Conservation (phyloP, 805 yeast genomes). For the Metschnikowia bowlesiae region DNA sequence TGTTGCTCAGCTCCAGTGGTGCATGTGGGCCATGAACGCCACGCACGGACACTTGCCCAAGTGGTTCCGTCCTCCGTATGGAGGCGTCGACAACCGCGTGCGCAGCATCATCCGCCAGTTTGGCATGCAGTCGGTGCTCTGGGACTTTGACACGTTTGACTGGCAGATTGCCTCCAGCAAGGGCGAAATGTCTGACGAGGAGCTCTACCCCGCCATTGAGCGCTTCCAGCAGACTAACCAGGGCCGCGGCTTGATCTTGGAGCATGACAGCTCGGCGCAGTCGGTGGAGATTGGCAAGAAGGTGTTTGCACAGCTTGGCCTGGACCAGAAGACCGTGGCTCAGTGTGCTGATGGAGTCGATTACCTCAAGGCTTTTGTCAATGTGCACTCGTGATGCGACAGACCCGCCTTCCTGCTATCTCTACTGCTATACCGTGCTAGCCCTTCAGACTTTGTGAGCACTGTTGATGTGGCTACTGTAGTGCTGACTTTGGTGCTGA, state of each 20-base stretch:
- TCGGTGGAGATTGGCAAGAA: conserved; percentile 70
- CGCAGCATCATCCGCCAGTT: conserved; percentile 74
- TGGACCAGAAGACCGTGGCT: conserved; percentile 67
- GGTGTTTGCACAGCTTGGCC: conserved; percentile 42
- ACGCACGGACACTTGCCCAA: conserved; percentile 82
- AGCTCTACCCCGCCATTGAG: conserved; percentile 52
- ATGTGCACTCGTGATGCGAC: not conserved
- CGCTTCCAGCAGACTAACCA: conserved; percentile 41
- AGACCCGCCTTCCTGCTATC: not conserved
- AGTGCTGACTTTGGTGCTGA: too few species aligned
- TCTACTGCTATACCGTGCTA: not conserved
- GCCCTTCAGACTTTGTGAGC: not conserved
- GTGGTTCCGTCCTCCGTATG: conserved; percentile 96
- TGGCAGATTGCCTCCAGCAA: conserved; percentile 56
- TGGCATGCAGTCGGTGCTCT: conserved; percentile 81
- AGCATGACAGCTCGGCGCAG: conserved; percentile 69
- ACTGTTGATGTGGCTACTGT: not conserved
- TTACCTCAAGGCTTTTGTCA: conserved; percentile 44
- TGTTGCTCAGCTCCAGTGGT: conserved; percentile 90
- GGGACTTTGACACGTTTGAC: conserved; percentile 91
- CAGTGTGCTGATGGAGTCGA: conserved; percentile 68
- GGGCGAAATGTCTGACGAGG: conserved; percentile 46
- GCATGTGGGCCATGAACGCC: conserved; percentile 97
- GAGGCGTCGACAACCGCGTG: conserved; percentile 86
- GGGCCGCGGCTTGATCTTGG: conserved; percentile 66